Evolutionary conservation across 352 stramenopile species (phyloP).

Genomic region (Phytophthora megakarya): DNA sequence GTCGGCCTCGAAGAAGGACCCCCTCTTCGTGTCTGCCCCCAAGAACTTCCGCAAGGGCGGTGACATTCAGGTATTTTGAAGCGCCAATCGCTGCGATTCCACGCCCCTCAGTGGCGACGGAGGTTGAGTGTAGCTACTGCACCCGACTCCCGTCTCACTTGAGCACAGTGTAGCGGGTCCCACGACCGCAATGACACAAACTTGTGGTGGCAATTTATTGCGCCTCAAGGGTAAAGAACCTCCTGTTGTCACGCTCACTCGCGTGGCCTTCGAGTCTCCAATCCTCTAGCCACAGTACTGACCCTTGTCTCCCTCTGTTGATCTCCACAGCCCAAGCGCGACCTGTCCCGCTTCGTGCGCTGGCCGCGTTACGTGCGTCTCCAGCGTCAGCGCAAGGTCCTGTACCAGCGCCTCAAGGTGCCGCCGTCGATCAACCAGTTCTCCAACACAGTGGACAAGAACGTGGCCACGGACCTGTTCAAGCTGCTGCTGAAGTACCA

Average conservation of each 20-base stretch:
- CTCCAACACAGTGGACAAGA: conserved; percentile 98
- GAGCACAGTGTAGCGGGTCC: conserved; percentile 83
- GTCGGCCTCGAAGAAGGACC: conserved; percentile 85
- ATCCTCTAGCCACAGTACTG: conserved; percentile 16
- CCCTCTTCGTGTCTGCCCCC: conserved; percentile 94
- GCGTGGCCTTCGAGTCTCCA: neutral
- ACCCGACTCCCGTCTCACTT: conserved; percentile 11
- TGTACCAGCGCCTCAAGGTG: conserved; percentile 99
- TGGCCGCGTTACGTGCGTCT: conserved; percentile 99
- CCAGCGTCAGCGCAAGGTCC: conserved; percentile 98
- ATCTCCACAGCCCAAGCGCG: conserved; percentile 87
- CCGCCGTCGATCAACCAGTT: conserved; percentile 99
- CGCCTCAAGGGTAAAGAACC: conserved; percentile 83
- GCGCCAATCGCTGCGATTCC: conserved; percentile 26
- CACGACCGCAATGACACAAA: conserved; percentile 94
- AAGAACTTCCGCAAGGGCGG: conserved; percentile 97
- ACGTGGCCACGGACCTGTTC: conserved; percentile 97
- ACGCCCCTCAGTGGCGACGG: conserved; percentile 29
- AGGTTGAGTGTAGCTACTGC: neutral
- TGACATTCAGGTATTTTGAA: conserved; percentile 93
- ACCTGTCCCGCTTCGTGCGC: conserved; percentile 98
- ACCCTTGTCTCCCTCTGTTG: conserved; percentile 27
- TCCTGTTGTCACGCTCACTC: conserved; percentile 41
- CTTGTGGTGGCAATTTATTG: conserved; percentile 78
- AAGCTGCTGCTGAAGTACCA: conserved; percentile 99